Conservation (phyloP, 805 yeast genomes). For the Saccharomycopsis selenospora region DNA sequence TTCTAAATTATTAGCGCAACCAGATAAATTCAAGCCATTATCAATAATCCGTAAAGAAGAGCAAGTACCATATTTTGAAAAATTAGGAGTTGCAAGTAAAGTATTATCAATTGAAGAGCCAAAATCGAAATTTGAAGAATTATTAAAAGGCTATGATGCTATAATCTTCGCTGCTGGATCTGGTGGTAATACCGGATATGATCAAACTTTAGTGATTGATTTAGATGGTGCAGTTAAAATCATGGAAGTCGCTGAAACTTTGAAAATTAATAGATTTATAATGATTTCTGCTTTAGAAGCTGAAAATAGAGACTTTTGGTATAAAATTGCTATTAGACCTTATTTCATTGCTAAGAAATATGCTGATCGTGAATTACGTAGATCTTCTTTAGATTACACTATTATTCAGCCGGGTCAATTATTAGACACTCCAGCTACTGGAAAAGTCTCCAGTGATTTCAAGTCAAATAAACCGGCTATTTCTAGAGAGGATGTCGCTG, state of each 20-base stretch:
- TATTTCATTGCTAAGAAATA: conserved; percentile 57
- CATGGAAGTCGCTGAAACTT: conserved; percentile 45
- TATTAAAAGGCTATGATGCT: conserved; percentile 43
- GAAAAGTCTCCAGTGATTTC: conserved; percentile 30
- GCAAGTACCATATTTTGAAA: conserved; percentile 37
- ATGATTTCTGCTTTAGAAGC: conserved; percentile 52
- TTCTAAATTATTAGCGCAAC: conserved; percentile 28
- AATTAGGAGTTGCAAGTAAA: conserved; percentile 32
- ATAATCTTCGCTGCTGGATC: conserved; percentile 60
- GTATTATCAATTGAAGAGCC: conserved; percentile 35
- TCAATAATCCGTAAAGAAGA: conserved; percentile 40
- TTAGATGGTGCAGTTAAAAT: conserved; percentile 54
- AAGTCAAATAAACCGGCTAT: conserved; percentile 25
- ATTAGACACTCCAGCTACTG: conserved; percentile 35
- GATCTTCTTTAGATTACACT: conserved; percentile 42
- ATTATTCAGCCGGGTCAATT: conserved; percentile 49
- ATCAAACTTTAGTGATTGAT: conserved; percentile 44
- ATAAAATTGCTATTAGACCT: conserved; percentile 32
- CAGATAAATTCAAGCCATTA: conserved; percentile 32
- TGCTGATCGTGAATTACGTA: conserved; percentile 44
- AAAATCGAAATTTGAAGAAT: conserved; percentile 30
- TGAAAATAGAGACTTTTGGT: conserved; percentile 41
- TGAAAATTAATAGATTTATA: conserved; percentile 39
- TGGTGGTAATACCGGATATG: conserved; percentile 43
- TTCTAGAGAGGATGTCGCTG: conserved; percentile 52